Percentiles rank a stretch among this genome's conserved stretches.
These are phyloP conservation scores for Cystobasidiaceae sp. DNA, from an alignment of 1,284 basidiomycete genomes.

Conservation along the genomic window DNA sequence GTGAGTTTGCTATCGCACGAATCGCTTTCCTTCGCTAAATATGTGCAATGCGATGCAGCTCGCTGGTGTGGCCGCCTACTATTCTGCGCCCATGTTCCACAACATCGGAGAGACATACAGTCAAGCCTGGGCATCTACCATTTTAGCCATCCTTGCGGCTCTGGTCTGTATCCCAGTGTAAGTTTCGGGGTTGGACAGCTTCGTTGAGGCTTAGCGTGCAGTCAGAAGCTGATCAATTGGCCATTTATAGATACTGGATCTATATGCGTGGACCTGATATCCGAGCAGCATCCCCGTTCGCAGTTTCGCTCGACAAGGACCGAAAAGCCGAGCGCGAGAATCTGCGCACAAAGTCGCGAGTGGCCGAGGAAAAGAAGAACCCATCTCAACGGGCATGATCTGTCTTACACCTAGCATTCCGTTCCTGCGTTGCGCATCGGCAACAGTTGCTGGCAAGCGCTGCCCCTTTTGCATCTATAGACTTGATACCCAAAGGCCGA, in stretches of 20 bases:
- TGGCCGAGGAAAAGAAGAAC: neutral
- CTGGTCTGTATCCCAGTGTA: neutral
- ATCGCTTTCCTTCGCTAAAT: too few relatives aligned
- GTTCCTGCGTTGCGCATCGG: too few relatives aligned
- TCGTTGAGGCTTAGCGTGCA: neutral
- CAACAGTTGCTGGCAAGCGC: too few relatives aligned
- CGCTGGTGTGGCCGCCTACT: slow-evolving; percentile 47
- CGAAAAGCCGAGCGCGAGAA: neutral
- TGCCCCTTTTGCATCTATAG: too few relatives aligned
- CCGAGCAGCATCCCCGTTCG: slow-evolving; percentile 47
- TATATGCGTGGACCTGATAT: slow-evolving; percentile 48
- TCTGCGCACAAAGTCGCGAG: too few relatives aligned
- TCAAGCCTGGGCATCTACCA: slow-evolving; percentile 1
- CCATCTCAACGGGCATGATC: neutral
- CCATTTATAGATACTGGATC: slow-evolving; percentile 49
- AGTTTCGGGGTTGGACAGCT: neutral
- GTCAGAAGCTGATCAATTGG: slow-evolving; percentile 45
- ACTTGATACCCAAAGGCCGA: too few relatives aligned
- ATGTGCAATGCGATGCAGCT: too few relatives aligned
- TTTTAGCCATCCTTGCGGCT: slow-evolving; percentile 2
- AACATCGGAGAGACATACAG: slow-evolving; percentile 16
- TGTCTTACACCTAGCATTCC: too few relatives aligned
- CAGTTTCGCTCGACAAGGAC: slow-evolving; percentile 24
- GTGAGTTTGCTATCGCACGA: too few relatives aligned
- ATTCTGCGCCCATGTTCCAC: slow-evolving; percentile 41